Evolutionary conservation across 345 rosid species (phyloP), one percentile per base, ranked within the genome.

Genomic region (Hevea brasiliensis): DNA sequence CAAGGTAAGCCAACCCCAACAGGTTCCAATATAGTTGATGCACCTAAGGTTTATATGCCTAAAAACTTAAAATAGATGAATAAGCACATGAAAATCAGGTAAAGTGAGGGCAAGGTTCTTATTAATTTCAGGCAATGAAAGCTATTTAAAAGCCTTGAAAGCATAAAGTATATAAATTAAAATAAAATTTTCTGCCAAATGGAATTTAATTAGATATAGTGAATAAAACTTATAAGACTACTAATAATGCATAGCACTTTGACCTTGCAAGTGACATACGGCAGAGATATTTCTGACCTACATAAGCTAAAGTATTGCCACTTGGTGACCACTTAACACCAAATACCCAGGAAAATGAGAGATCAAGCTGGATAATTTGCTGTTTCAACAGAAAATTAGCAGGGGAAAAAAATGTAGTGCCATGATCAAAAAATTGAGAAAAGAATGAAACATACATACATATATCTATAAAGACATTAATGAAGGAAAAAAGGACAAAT

Each of bases 241-340:
- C 32, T 24, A 48, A 42, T 41, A 17, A 17, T 13, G 24, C 44
- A 41, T 59, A 17, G 62, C 54, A 24, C 51, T 2, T 78, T 12
- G 48, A 35, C 24, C 45, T 45, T 40, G 71, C 13, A 54, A 45
- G 50, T 56, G 40, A 70, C 12, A 79, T 54, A 73, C 40, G 61
- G 65, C 65, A 50, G 63, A 78, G 77, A 77, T 61, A 77, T 74
- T 77, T 80, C 98, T 88, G 74, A 95, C 99, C 99, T 81, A 86
- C 98, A 81, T 95, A 95, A 70, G 98, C 98, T 81, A 92, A 85
- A 70, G 97, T 95, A 68, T 89, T 92, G 81, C 99, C 99, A 76
- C 92, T 92, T 17, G 99, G 99, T 60, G 99, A 95, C 99, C 99
- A 95, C 82, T 88, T 89, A 75, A 90, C 99, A 79, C 98, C 98